phyloP scores from a whole-genome alignment of 257 asterid species.

The Petunia secreta region DNA sequence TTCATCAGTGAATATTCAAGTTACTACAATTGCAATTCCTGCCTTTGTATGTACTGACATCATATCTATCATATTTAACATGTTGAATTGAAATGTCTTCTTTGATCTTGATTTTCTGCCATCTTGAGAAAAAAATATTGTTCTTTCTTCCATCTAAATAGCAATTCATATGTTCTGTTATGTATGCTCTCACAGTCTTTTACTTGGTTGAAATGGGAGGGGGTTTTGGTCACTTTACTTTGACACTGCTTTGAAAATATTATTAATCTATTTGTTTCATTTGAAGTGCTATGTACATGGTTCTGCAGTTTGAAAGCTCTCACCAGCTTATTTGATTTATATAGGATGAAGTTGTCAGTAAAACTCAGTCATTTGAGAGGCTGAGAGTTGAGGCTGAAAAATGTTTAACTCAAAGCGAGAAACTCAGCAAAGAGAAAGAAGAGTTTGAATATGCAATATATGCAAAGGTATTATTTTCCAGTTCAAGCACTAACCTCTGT shows the following conservation, averaged over 20 bases:
- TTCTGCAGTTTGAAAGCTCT: conserved; percentile 1
- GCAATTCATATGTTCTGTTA: background rate
- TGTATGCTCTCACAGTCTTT: background rate
- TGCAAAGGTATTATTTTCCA: conserved; percentile 55
- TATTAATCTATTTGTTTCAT: conserved; percentile 5
- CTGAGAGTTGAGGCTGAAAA: conserved; percentile 79
- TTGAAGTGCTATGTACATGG: background rate
- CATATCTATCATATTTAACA: conserved; percentile 8
- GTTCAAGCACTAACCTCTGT: background rate
- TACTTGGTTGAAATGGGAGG: background rate
- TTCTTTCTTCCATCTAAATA: background rate
- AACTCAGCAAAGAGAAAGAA: conserved; percentile 65
- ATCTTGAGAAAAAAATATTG: background rate
- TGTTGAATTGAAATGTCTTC: background rate
- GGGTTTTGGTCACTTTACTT: background rate
- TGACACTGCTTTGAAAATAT: background rate
- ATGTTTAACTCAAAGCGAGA: conserved; percentile 79
- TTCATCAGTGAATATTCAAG: background rate
- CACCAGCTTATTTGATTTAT: conserved; percentile 28
- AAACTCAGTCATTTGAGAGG: conserved; percentile 62
- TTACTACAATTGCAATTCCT: background rate
- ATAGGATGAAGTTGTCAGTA: conserved; percentile 87
- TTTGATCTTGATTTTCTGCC: background rate
- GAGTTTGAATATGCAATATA: conserved; percentile 78
- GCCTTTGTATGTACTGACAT: background rate